Evolutionary conservation across 257 asterid species (phyloP).

Genomic region (Fraxinus excelsior): DNA sequence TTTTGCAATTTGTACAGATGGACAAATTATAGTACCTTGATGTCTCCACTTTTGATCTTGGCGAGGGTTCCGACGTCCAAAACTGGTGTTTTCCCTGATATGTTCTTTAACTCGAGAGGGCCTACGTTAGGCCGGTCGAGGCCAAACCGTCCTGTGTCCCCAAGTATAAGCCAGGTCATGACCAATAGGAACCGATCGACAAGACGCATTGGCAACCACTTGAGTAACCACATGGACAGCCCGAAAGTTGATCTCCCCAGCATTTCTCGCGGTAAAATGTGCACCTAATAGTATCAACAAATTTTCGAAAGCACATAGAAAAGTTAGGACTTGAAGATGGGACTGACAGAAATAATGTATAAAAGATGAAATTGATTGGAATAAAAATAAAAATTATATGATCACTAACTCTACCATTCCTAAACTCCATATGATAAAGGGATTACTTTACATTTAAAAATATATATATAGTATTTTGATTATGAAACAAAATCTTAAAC

Average conservation of each 20-base stretch:
- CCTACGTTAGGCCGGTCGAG: slow-evolving; percentile 15
- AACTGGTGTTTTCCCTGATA: slow-evolving; percentile 23
- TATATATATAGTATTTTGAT: neutral
- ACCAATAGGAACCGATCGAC: slow-evolving; percentile 37
- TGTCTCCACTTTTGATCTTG: slow-evolving; percentile 27
- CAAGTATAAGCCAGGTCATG: slow-evolving; percentile 33
- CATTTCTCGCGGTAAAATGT: slow-evolving; percentile 43
- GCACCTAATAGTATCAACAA: slow-evolving; percentile 24
- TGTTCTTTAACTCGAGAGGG: slow-evolving; percentile 19
- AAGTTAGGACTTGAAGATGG: neutral
- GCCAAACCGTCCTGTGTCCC: slow-evolving; percentile 31
- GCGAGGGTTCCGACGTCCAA: slow-evolving; percentile 20
- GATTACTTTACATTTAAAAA: neutral
- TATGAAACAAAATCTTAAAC: neutral
- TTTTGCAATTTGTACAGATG: neutral
- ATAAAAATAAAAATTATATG: neutral
- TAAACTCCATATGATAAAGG: neutral
- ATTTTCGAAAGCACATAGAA: slow-evolving; percentile 5
- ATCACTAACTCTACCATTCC: neutral
- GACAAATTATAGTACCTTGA: slow-evolving; percentile 17
- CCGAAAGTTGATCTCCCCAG: slow-evolving; percentile 51
- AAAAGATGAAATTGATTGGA: neutral
- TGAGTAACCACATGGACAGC: slow-evolving; percentile 38
- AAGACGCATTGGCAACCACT: slow-evolving; percentile 38
- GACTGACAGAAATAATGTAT: slow-evolving; percentile 3